These are phyloP conservation scores for Paracamarosporium sp. DNA, from an alignment of 2,329 filamentous ascomycete genomes.

Conservation along the genomic window DNA sequence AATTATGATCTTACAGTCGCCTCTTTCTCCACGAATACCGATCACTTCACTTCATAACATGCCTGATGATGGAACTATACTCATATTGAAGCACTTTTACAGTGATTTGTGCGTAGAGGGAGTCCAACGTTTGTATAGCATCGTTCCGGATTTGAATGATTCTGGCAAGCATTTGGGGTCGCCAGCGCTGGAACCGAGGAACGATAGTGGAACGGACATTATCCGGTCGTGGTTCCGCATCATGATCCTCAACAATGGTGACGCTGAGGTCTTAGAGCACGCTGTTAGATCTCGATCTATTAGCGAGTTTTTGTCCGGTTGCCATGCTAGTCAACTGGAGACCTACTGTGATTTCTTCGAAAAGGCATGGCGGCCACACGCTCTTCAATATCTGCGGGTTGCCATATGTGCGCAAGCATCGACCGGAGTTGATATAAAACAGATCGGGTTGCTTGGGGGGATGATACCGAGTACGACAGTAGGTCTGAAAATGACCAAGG, in stretches of 20 bases:
- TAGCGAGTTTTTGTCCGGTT: conserved; percentile 26
- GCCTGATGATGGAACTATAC: conserved; percentile 32
- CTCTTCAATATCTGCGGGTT: conserved; percentile 34
- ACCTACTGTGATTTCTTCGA: conserved; percentile 39
- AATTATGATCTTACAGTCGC: conserved; percentile 32
- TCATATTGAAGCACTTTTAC: conserved; percentile 36
- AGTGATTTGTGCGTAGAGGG: conserved; percentile 28
- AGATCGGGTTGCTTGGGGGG: conserved; percentile 28
- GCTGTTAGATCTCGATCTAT: conserved; percentile 32
- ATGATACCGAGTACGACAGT: conserved; percentile 32
- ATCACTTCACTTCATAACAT: conserved; percentile 26
- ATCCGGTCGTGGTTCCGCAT: conserved; percentile 37
- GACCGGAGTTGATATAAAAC: conserved; percentile 33
- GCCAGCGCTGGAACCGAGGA: neutral
- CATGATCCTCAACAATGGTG: conserved; percentile 39
- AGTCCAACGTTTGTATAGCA: conserved; percentile 29
- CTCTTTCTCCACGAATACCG: conserved; percentile 27
- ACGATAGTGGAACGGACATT: conserved; percentile 31
- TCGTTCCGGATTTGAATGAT: conserved; percentile 33
- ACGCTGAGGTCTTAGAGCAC: conserved; percentile 27
- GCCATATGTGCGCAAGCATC: conserved; percentile 35
- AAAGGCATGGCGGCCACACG: conserved; percentile 36
- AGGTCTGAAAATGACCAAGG: conserved; percentile 31
- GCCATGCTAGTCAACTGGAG: conserved; percentile 34
- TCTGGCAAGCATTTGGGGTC: conserved; percentile 1